A percentile compares a stretch with the other conserved stretches of the same genome.
Evolutionary conservation across 345 rosid species (phyloP).

Genomic region (Lagerstroemia speciosa): DNA sequence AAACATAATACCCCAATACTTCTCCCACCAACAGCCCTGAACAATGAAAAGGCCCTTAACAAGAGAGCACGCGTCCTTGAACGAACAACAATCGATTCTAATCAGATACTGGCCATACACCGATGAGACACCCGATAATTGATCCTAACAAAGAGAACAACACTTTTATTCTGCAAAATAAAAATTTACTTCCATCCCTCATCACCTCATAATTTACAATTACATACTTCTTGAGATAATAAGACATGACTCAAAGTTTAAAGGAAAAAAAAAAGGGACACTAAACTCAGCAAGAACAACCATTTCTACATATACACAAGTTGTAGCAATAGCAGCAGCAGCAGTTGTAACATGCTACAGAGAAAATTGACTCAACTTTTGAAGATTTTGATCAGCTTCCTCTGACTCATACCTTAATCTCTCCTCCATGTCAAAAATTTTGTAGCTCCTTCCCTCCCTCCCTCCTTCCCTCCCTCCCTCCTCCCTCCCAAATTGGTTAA

Average conservation of each 20-base stretch:
- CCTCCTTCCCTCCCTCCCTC: neutral
- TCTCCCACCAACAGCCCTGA: neutral
- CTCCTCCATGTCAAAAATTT: conserved; percentile 4
- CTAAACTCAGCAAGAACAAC: conserved; percentile 9
- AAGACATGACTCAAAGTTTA: neutral
- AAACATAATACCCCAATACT: neutral
- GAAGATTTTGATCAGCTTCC: neutral
- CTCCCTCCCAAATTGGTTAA: neutral
- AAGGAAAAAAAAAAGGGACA: neutral
- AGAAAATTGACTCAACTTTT: neutral
- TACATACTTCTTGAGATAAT: conserved; percentile 9
- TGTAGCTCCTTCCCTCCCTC: neutral
- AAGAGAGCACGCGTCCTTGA: no score
- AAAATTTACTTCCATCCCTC: conserved; percentile 6
- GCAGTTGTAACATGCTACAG: conserved; percentile 6
- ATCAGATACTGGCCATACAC: no score
- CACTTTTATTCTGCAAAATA: conserved; percentile 13
- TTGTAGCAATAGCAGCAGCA: neutral
- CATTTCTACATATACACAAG: conserved; percentile 8
- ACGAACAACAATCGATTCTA: no score
- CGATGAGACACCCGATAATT: no score
- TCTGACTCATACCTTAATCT: neutral
- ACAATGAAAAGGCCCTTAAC: neutral
- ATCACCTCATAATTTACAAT: conserved; percentile 14
- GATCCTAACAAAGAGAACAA: no score